Percentiles rank a stretch among this genome's conserved stretches.
Evolutionary conservation across 768 basidiomycete species (phyloP).

Genomic region (Rubroboletus pulcherrimus): DNA sequence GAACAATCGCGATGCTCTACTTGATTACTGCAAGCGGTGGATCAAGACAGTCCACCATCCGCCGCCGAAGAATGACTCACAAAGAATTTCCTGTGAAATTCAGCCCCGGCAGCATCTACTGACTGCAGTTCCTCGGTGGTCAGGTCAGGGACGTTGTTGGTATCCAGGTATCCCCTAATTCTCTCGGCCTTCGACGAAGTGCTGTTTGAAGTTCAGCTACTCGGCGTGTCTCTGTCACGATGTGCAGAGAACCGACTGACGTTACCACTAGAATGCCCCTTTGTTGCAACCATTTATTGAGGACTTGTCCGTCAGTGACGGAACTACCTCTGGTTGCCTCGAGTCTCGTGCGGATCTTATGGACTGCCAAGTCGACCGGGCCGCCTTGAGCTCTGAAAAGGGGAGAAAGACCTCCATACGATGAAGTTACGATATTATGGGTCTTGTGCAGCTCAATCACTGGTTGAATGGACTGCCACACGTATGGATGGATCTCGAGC

Average conservation of each 20-base stretch:
- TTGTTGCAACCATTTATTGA: slow-evolving; percentile 1
- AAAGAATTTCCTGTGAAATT: slow-evolving; percentile 1
- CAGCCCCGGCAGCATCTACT: neutral
- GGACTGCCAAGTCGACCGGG: neutral
- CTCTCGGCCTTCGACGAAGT: neutral
- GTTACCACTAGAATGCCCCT: slow-evolving; percentile 1
- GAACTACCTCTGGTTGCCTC: neutral
- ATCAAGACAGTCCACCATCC: neutral
- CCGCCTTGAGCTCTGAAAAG: neutral
- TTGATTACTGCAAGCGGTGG: neutral
- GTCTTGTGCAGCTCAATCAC: neutral
- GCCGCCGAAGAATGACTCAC: neutral
- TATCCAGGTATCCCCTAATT: neutral
- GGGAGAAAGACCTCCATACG: neutral
- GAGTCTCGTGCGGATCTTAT: neutral
- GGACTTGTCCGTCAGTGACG: slow-evolving; percentile 1
- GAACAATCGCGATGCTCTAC: neutral
- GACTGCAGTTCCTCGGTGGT: slow-evolving; percentile 1
- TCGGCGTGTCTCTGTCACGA: neutral
- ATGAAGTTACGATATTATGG: slow-evolving; percentile 1
- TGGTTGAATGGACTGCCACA: slow-evolving; percentile 3
- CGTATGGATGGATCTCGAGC: slow-evolving; percentile 1
- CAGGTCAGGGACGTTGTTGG: neutral
- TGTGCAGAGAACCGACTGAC: neutral
- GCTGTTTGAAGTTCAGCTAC: neutral